phyloP scores from a whole-genome alignment of 2,329 filamentous ascomycete genomes.

The Fusarium protoensiforme region DNA sequence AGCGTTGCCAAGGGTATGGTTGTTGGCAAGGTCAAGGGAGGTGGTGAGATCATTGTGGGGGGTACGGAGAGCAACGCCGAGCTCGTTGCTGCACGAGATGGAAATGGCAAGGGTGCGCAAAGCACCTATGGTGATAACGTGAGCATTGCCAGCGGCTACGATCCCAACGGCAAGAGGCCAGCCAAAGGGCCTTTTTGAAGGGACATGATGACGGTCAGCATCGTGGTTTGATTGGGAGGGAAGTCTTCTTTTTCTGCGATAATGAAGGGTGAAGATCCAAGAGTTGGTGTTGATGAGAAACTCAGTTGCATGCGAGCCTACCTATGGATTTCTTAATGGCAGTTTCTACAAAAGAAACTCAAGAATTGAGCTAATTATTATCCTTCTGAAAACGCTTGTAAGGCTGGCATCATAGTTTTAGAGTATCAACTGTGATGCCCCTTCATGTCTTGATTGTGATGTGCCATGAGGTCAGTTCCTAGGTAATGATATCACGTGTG shows the following conservation, averaged over 20 bases:
- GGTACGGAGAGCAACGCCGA: slow-evolving; percentile 60
- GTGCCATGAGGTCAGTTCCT: not conserved
- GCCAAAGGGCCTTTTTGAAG: slow-evolving; percentile 34
- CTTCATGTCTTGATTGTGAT: not conserved
- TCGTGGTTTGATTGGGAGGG: slow-evolving; percentile 1
- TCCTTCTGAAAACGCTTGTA: not conserved
- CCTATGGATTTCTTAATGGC: not conserved
- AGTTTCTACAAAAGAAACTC: not conserved
- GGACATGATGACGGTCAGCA: slow-evolving; percentile 7
- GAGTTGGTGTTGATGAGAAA: not conserved
- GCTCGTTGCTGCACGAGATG: slow-evolving; percentile 36
- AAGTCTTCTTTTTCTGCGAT: not conserved
- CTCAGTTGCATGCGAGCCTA: not conserved
- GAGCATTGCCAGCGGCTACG: slow-evolving; percentile 43
- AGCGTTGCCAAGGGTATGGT: slow-evolving; percentile 98
- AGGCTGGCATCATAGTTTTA: not conserved
- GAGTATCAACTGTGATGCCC: not conserved
- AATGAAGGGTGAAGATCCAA: not conserved
- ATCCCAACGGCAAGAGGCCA: slow-evolving; percentile 48
- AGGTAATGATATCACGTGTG: too few relatives aligned
- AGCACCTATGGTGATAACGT: slow-evolving; percentile 43
- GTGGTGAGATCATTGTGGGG: slow-evolving; percentile 79
- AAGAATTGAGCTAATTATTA: not conserved
- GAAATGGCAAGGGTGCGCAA: slow-evolving; percentile 32
- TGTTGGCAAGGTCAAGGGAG: slow-evolving; percentile 80